Percentiles rank a stretch among this genome's conserved stretches.
Conservation (phyloP, 164 flowering plant species). For the Vitis rupestris region DNA sequence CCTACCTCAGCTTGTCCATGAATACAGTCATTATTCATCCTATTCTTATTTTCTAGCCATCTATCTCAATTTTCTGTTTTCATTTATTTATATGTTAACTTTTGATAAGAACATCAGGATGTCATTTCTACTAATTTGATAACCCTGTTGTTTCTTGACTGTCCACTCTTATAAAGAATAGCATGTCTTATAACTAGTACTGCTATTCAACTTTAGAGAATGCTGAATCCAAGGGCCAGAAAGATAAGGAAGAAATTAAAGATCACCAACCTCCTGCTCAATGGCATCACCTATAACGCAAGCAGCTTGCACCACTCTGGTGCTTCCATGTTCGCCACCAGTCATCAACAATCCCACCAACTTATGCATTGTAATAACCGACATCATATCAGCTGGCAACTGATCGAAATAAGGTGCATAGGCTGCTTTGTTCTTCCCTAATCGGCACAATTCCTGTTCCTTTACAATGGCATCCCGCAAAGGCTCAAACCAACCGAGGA, state of each 20-base stretch:
- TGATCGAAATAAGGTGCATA: constrained; percentile 57
- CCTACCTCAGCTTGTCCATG: too few species aligned
- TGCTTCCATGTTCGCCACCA: constrained; percentile 54
- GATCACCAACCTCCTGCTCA: constrained; percentile 82
- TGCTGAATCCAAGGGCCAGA: too few species aligned
- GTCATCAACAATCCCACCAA: constrained; percentile 84
- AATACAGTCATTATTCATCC: too few species aligned
- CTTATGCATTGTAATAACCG: constrained; percentile 97
- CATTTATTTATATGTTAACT: too few species aligned
- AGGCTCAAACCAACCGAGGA: constrained; percentile 98
- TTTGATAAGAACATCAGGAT: too few species aligned
- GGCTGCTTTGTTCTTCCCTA: constrained; percentile 40
- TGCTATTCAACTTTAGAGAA: too few species aligned
- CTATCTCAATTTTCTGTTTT: too few species aligned
- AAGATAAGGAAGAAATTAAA: not conserved
- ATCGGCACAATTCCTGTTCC: constrained; percentile 58
- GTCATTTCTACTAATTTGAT: too few species aligned
- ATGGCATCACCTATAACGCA: constrained; percentile 80
- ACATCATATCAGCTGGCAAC: constrained; percentile 91
- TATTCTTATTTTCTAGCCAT: too few species aligned
- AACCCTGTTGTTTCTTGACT: too few species aligned
- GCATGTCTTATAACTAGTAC: too few species aligned
- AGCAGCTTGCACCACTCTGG: constrained; percentile 82
- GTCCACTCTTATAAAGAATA: too few species aligned
- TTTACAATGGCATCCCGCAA: constrained; percentile 53